These are phyloP conservation scores for Boletus rubroflammeus DNA, from an alignment of 768 basidiomycete species.

Conservation along the genomic window DNA sequence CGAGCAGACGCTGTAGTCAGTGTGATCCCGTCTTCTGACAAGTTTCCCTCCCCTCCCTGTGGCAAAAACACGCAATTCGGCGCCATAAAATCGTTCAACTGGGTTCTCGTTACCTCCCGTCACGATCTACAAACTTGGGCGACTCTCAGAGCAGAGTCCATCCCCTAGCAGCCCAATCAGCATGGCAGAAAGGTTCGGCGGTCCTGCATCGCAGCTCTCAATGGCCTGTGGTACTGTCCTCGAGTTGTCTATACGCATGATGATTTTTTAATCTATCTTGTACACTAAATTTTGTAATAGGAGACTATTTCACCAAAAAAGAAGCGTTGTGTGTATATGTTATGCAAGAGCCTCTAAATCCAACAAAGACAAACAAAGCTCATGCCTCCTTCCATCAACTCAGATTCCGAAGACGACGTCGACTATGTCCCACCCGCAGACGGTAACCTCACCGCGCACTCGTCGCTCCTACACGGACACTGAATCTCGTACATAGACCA, in stretches of 20 bases:
- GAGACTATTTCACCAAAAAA: no score
- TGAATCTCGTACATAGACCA: slow-evolving; percentile 4
- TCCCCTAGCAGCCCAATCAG: no score
- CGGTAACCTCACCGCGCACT: slow-evolving; percentile 18
- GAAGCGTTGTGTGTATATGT: slow-evolving; percentile 17
- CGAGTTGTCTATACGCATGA: neutral
- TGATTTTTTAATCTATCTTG: neutral
- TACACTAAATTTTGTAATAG: neutral
- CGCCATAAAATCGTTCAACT: no score
- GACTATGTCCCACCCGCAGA: slow-evolving; percentile 61
- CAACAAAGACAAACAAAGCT: slow-evolving; percentile 29
- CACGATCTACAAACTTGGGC: slow-evolving; percentile 13
- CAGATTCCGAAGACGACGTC: slow-evolving; percentile 59
- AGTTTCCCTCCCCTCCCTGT: no score
- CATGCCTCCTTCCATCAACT: slow-evolving; percentile 26
- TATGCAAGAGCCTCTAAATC: slow-evolving; percentile 19
- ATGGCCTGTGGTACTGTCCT: no score
- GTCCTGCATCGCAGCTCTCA: no score
- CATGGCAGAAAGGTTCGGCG: no score
- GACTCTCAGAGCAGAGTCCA: no score
- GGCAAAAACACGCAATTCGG: no score
- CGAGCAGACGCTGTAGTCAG: no score
- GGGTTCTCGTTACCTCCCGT: no score
- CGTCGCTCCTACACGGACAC: neutral
- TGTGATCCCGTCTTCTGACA: no score